Conservation (phyloP, 2,329 filamentous ascomycete genomes). For the Didymella segeticola region DNA sequence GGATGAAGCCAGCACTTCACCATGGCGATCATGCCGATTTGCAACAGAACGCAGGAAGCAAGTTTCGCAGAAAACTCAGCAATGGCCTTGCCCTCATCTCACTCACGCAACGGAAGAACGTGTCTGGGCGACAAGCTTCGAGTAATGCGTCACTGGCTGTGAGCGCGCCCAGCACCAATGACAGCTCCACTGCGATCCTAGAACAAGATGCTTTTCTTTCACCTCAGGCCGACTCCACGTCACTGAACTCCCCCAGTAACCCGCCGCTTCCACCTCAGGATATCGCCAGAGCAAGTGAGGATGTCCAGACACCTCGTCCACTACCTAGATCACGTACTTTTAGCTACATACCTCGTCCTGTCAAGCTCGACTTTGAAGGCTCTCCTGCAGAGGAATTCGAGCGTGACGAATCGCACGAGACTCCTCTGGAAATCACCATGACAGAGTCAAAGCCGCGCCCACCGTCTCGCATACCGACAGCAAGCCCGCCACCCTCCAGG, state of each 20-base stretch:
- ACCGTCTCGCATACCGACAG: constrained; percentile 40
- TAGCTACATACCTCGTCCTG: constrained; percentile 43
- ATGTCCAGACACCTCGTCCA: constrained; percentile 25
- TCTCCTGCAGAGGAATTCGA: constrained; percentile 9
- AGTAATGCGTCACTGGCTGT: constrained; percentile 20
- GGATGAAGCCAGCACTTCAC: constrained; percentile 27
- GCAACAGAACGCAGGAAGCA: constrained; percentile 25
- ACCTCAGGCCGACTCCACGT: constrained; percentile 6
- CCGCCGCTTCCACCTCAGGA: neutral
- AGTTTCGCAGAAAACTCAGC: constrained; percentile 44
- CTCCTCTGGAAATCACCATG: constrained; percentile 1
- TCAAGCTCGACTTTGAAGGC: constrained; percentile 18
- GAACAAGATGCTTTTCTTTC: constrained; percentile 20
- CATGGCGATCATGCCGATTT: constrained; percentile 16
- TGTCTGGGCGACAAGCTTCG: constrained; percentile 21
- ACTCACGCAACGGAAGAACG: constrained; percentile 39
- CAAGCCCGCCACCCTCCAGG: constrained; percentile 28
- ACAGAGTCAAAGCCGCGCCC: constrained; percentile 12
- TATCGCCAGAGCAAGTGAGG: neutral
- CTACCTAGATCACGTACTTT: constrained; percentile 40
- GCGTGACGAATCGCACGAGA: constrained; percentile 11
- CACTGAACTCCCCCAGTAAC: neutral
- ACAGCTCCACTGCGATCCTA: constrained; percentile 6
- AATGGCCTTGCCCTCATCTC: constrained; percentile 44
- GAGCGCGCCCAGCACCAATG: constrained; percentile 12